Base-by-base conservation (phyloP, 441 rosid genomes). In the Erodium texanum region DNA sequence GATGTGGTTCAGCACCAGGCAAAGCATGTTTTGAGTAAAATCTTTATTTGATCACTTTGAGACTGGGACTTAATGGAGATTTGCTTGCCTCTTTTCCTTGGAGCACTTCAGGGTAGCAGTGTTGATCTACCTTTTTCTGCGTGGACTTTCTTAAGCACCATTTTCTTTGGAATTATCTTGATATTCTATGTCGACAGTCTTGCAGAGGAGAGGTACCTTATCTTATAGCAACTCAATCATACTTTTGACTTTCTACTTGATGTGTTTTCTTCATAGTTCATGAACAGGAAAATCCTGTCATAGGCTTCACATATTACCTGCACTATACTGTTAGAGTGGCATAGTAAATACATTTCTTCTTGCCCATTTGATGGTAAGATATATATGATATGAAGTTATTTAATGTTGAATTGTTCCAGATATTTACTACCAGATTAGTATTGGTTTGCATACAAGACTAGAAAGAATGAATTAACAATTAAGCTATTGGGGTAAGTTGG, bases 131-230 rank as follows among this genome's bases (percentile, higher is more conserved):
- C 95, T 29, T 91, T 91, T 84, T 93, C 99, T 73, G 81, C 86
- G 7, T 93, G 92, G 99, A 88, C 96, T 70, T 93, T 85, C 81
- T 65, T 79, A 64, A 89, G 96, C 85, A 86, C 90, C 70, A 79
- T 86, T 66, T 66, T 85, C 66, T 93, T 91, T 70, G 96, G 97
- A 68, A 72, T 91, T 76, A 81, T 93, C 71, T 81, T 93, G 77
- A 88, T 91, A 78, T 93, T 89, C 80, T 91, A 89, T 67, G 80
- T 91, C 18, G 97, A 93, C 82, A 83, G 84, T 72, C 83, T 93
- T 32, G 96, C 97, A 43, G 97, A 91, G 80, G 99, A 93, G 82
- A 93, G 93, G 99, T 91, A 84, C 70, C 67, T 68, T 75, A 62
- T 52, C 22, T 58, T 58, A 22, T 36, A 36, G 10, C 8, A 5